These are phyloP conservation scores for Botrytis fabae DNA, from an alignment of 2,329 filamentous ascomycete species.

Conservation along the genomic window DNA sequence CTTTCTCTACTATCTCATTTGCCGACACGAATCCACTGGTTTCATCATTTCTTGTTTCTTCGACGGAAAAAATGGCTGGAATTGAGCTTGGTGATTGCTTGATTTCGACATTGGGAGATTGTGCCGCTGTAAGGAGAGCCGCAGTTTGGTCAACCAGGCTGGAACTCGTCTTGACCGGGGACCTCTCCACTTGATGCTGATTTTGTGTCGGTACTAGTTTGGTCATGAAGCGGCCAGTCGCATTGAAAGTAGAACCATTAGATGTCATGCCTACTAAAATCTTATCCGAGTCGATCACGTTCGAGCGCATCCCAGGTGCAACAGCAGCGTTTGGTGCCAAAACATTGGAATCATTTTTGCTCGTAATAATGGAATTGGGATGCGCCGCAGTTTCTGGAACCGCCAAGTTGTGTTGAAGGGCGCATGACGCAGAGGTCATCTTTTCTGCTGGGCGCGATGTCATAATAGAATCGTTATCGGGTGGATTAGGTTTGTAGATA, in stretches of 20 bases:
- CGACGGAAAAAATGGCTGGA: not conserved
- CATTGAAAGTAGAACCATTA: slow-evolving; percentile 1
- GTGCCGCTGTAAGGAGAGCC: slow-evolving; percentile 13
- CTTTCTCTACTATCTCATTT: slow-evolving; percentile 18
- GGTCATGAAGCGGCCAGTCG: slow-evolving; percentile 12
- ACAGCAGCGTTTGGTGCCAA: not conserved
- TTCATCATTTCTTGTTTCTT: not conserved
- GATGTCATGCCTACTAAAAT: not conserved
- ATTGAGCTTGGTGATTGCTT: slow-evolving; percentile 23
- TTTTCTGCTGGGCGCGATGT: not conserved
- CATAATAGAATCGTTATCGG: not conserved
- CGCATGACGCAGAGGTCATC: not conserved
- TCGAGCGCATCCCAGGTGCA: not conserved
- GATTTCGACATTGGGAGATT: slow-evolving; percentile 13
- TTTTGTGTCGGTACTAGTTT: not conserved
- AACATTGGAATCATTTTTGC: not conserved
- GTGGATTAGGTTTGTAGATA: not conserved
- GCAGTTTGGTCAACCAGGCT: not conserved
- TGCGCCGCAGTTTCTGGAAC: not conserved
- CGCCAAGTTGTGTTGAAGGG: not conserved
- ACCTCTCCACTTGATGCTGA: not conserved
- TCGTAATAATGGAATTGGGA: not conserved
- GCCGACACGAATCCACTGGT: slow-evolving; percentile 18
- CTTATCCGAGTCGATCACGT: not conserved
- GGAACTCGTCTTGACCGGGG: not conserved